Conservation (phyloP, 495 filamentous ascomycete genomes). For the Thermochaetoides thermophila region DNA sequence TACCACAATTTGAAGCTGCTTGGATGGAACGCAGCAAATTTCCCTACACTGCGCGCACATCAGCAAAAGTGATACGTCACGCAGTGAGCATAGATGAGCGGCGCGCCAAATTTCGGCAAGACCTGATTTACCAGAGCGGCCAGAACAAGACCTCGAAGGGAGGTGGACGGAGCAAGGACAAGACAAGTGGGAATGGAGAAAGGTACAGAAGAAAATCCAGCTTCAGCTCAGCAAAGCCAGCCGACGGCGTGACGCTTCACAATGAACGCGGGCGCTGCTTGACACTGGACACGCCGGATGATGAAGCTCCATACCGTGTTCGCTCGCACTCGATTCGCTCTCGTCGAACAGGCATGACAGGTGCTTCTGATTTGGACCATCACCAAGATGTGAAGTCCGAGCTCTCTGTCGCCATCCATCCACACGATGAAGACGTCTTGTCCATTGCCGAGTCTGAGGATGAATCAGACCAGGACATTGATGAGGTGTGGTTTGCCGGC, state of each 20-base stretch:
- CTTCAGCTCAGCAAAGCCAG: not conserved
- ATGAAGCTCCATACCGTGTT: slow-evolving; percentile 28
- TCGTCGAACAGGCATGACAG: slow-evolving; percentile 2
- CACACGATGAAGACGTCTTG: slow-evolving; percentile 18
- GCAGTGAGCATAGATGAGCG: slow-evolving; percentile 70
- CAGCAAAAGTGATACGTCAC: slow-evolving; percentile 53
- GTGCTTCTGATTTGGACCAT: slow-evolving; percentile 10
- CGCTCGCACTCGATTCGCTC: slow-evolving; percentile 24
- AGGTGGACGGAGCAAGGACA: slow-evolving; percentile 21
- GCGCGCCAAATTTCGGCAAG: slow-evolving; percentile 53
- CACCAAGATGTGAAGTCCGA: slow-evolving; percentile 13
- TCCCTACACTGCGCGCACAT: slow-evolving; percentile 67
- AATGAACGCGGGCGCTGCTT: slow-evolving; percentile 8
- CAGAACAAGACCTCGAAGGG: slow-evolving; percentile 21
- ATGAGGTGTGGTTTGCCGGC: slow-evolving; percentile 75
- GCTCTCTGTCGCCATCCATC: slow-evolving; percentile 11
- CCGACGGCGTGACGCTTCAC: too few species aligned
- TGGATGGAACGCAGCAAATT: slow-evolving; percentile 78
- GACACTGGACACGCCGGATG: slow-evolving; percentile 8
- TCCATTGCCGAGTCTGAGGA: slow-evolving; percentile 37
- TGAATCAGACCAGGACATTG: slow-evolving; percentile 52
- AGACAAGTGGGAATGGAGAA: slow-evolving; percentile 26
- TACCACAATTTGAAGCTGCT: slow-evolving; percentile 67
- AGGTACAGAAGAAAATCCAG: slow-evolving; percentile 18
- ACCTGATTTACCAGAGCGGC: slow-evolving; percentile 49